phyloP scores from a whole-genome alignment of 2,329 filamentous ascomycete species.

The Penicillium sp. region DNA sequence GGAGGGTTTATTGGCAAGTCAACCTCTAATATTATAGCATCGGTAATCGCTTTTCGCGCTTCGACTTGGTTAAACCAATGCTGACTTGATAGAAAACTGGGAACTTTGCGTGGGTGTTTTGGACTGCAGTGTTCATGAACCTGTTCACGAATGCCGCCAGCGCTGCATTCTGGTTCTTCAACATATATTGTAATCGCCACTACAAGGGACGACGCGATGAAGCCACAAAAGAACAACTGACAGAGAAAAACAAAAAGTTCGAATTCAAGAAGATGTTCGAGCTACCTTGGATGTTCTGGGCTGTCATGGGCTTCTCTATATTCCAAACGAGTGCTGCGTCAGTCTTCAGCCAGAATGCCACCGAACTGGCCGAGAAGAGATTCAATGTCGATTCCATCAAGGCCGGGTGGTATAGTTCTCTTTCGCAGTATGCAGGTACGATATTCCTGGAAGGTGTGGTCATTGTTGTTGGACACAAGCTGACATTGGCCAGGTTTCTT shows the following conservation, averaged over 20 bases:
- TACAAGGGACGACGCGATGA: constrained; percentile 51
- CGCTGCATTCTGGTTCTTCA: constrained; percentile 55
- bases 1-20: constrained; percentile 60
- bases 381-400: constrained; percentile 55
- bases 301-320: constrained; percentile 53
- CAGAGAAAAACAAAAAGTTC: constrained; percentile 58
- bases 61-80: neutral
- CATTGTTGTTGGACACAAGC: too few relatives aligned
- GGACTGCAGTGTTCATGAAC: constrained; percentile 64
- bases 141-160: constrained; percentile 60
- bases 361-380: constrained; percentile 59
- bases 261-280: constrained; percentile 55
- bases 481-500: constrained; percentile 46
- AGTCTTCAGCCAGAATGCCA: constrained; percentile 58
- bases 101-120: constrained; percentile 62
- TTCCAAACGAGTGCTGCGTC: constrained; percentile 57
- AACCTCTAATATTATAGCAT: constrained; percentile 57
- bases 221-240: constrained; percentile 59
- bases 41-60: constrained; percentile 14
- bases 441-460: neutral
- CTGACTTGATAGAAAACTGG: constrained; percentile 47
- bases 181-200: constrained; percentile 47
- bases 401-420: constrained; percentile 60
- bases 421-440: constrained; percentile 52
- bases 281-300: constrained; percentile 61